Base-by-base conservation (phyloP, 2,329 filamentous ascomycete genomes). In the Cordyceps pruinosa region DNA sequence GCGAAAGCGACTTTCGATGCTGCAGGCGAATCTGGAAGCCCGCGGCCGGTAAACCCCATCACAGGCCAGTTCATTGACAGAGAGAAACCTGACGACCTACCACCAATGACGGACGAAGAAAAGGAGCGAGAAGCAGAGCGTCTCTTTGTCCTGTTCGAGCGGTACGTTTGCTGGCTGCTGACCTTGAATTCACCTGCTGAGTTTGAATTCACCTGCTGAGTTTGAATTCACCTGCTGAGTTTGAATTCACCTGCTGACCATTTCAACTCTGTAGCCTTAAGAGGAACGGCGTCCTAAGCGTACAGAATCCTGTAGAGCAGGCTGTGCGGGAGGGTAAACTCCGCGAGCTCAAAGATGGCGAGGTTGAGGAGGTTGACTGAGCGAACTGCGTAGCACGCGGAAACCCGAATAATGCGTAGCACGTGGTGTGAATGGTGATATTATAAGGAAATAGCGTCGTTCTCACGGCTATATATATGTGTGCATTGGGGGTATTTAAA, bases 81-180 rank as follows among this genome's bases (percentile, higher is more conserved):
- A 37, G 88, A 93, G 70, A 79, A 77, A 55, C 72, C 75, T 7
- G 75, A 82, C 7, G 73, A 83, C 4, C 70, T 76, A 12, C 83
- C 84, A 1, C 83, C 88, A 49, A 96, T 97, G 93, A 94, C 88
- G 0, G 77, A 89, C 47, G 91, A 92, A 62, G 93, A 97, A 74
- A 97, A 93, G 70, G 89, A 96, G 70, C 79, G 89, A 58, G 94
- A 99, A 68, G 93, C 92, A 0, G 93, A 97, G 71, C 82, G 85
- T 57, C 72, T 97, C 1, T 97, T 95, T 73, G 90, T 96, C 13
- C 75, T 97, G 3, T 97, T 97, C 72, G 91, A 97, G 72, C 81
- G 89, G 87, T 88, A 74, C 61, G 74, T 62, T 21, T 19, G 19
- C 10, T 17, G 12, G n/a, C n/a, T n/a, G n/a, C n/a, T n/a, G n/a